phyloP scores from a whole-genome alignment of 495 filamentous ascomycete genomes.

The Xylaria acuta region DNA sequence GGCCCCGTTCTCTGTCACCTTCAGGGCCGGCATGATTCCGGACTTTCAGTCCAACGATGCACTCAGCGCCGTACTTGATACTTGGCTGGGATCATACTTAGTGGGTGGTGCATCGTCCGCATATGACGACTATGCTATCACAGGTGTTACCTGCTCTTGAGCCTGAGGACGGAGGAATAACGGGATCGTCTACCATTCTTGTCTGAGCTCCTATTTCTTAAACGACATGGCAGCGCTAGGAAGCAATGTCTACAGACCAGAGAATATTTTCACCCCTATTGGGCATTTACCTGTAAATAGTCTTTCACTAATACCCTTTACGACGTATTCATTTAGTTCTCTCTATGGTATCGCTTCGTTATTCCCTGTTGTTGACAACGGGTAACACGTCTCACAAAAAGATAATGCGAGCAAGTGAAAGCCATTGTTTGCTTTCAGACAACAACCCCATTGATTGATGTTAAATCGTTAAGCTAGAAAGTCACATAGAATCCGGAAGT shows the following conservation, averaged over 20 bases:
- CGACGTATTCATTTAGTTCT: background rate
- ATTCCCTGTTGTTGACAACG: background rate
- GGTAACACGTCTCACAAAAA: background rate
- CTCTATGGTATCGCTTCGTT: background rate
- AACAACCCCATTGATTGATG: background rate
- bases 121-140: constrained; percentile 8
- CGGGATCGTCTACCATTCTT: background rate
- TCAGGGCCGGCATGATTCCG: constrained; percentile 21
- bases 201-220: too few species aligned
- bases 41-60: background rate
- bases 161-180: too few species aligned
- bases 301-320: constrained; percentile 15
- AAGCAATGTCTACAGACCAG: background rate
- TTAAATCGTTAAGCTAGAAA: background rate
- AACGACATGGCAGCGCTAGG: background rate
- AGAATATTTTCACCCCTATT: background rate
- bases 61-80: background rate
- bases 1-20: constrained; percentile 19
- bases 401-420: background rate
- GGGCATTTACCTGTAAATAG: background rate
- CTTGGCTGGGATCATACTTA: constrained; percentile 16
- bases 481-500: background rate
- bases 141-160: constrained; percentile 8
- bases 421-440: background rate
- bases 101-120: constrained; percentile 1